Base-by-base conservation (phyloP, 2,329 filamentous ascomycete species). In the Calycina herbarum region DNA sequence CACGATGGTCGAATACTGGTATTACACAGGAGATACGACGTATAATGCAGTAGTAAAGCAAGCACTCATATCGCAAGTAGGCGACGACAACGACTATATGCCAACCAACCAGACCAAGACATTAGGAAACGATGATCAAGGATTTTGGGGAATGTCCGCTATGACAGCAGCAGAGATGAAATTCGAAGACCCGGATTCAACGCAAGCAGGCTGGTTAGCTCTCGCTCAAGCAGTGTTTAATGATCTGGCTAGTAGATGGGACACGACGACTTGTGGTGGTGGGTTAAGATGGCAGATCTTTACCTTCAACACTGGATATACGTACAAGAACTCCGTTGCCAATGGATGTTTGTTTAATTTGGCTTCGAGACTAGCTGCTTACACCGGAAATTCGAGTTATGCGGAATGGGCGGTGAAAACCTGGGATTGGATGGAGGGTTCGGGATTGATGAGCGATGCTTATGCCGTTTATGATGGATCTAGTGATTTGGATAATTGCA, bases 231-330 rank as follows among this genome's bases (percentile, higher is more conserved):
- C 88, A 61, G 90, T 93, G 40, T 82, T 84, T 81, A 62, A 91
- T 93, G 77, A 89, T 3, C 90, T 93, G 73, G 87, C 86, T 2
- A 79, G 81, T 20, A 85, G 91, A 54, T 95, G 91, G 92, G 91
- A 94, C 68, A 80, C 77, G 0, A 77, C 81, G 0, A 79, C 85
- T 62, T 95, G 92, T 71, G 82, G 81, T n/a, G 92, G 92, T 57
- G 92, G 92, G 5, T 77, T 95, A 62, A 85, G 90, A 68, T 94
- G 91, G 91, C 92, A 96, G 78, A 93, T 96, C 62, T 94, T 91
- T 75, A 82, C 85, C 1, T 93, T 90, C 81, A 94, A 96, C 75
- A 86, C 84, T 33, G 93, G 93, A 31, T 96, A 89, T 77, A 83
- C 89, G 70, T 93, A 94, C 82, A 94, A 88, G 73, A 88, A 88